phyloP scores from a whole-genome alignment of 257 asterid species.

The Nicotiana knightiana region DNA sequence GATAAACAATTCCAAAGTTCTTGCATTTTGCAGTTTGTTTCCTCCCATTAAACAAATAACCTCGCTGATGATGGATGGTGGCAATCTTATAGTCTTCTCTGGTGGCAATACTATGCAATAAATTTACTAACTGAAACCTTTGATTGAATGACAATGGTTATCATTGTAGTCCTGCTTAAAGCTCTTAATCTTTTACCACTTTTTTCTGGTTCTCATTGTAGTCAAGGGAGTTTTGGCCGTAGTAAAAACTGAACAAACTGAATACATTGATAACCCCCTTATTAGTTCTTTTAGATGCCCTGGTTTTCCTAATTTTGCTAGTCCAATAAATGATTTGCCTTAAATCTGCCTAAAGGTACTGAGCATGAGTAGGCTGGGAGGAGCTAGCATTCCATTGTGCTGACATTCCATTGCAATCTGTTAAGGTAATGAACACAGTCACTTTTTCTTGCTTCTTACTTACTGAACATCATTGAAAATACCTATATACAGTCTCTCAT shows the following conservation, averaged over 20 bases:
- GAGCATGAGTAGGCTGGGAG: constrained; percentile 88
- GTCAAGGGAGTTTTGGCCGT: not conserved
- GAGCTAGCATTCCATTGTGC: constrained; percentile 58
- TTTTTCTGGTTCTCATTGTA: not conserved
- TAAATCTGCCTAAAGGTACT: constrained; percentile 34
- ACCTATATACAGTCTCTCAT: not conserved
- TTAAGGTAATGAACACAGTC: constrained; percentile 37
- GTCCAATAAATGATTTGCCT: not conserved
- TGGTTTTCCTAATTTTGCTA: not conserved
- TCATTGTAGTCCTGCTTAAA: not conserved
- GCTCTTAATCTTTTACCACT: not conserved
- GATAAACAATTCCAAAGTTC: not conserved
- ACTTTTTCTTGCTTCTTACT: not conserved
- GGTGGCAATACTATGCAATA: not conserved
- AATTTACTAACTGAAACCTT: not conserved
- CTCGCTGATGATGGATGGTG: not conserved
- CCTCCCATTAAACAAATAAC: not conserved
- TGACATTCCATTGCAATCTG: constrained; percentile 45
- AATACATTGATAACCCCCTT: not conserved
- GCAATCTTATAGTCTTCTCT: not conserved
- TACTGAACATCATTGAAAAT: not conserved
- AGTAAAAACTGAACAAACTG: not conserved
- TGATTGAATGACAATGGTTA: not conserved
- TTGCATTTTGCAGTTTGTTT: not conserved
- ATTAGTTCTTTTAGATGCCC: not conserved